phyloP scores from a whole-genome alignment of 192 early-diverging fungal species.

The Phlyctochytrium planicorne region DNA sequence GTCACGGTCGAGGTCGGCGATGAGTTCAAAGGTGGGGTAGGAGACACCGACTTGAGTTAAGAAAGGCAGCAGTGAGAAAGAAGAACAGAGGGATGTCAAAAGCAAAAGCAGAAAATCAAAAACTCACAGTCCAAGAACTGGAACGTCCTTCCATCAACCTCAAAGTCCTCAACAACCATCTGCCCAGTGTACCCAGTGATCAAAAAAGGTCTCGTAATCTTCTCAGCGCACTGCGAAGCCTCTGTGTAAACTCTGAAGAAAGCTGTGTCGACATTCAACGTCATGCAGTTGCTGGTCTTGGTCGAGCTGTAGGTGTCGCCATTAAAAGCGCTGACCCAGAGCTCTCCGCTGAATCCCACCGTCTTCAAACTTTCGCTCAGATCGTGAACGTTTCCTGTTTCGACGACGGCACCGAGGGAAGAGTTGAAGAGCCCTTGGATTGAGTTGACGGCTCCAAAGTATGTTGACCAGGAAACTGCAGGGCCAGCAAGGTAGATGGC shows the following conservation, averaged over 20 bases:
- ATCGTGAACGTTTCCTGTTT: neutral
- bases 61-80: too few relatives aligned
- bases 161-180: neutral
- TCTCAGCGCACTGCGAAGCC: neutral
- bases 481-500: neutral
- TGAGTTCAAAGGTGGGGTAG: neutral
- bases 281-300: slow-evolving; percentile 2
- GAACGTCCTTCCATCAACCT: neutral
- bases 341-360: neutral
- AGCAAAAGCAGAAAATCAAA: neutral
- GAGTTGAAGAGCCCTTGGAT: neutral
- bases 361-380: neutral
- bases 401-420: neutral
- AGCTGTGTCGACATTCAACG: neutral
- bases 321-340: neutral
- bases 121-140: neutral
- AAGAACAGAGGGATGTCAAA: too few relatives aligned
- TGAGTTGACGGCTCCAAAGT: neutral
- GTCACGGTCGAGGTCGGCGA: neutral
- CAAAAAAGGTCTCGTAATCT: neutral
- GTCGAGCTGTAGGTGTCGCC: neutral
- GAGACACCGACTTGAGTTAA: neutral
- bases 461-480: neutral
- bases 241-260: neutral
- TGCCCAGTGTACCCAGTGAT: neutral